These are phyloP conservation scores for Tylopilus orsonianus DNA, from an alignment of 1,284 basidiomycete genomes.

Conservation along the genomic window DNA sequence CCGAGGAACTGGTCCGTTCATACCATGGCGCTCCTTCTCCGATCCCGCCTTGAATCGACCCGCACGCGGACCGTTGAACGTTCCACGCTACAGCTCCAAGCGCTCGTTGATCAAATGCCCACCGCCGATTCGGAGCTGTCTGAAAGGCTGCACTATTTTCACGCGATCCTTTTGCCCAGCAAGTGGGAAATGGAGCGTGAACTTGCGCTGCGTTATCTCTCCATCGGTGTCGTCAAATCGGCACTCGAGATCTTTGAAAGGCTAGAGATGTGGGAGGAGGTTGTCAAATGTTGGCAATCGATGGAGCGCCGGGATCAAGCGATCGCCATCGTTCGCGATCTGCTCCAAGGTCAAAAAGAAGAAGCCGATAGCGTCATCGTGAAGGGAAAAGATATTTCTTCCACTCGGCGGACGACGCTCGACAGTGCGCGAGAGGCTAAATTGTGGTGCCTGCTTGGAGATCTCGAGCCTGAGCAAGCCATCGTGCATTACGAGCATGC, in stretches of 20 bases:
- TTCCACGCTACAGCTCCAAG: slow-evolving; percentile 85
- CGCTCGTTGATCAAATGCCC: slow-evolving; percentile 93
- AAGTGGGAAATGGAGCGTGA: slow-evolving; percentile 92
- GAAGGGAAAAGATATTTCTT: slow-evolving; percentile 52
- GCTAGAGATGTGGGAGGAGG: slow-evolving; percentile 97
- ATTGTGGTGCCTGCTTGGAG: slow-evolving; percentile 94
- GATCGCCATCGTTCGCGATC: slow-evolving; percentile 75
- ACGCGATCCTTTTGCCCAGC: slow-evolving; percentile 78
- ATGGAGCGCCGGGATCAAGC: slow-evolving; percentile 80
- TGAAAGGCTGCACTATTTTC: slow-evolving; percentile 79
- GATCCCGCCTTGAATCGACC: slow-evolving; percentile 83
- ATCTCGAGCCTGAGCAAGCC: slow-evolving; percentile 76
- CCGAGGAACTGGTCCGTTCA: slow-evolving; percentile 93
- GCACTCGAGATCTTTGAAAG: slow-evolving; percentile 91
- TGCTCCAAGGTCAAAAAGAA: slow-evolving; percentile 79
- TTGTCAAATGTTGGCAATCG: slow-evolving; percentile 79
- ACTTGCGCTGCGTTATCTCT: slow-evolving; percentile 78
- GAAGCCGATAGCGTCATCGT: slow-evolving; percentile 77
- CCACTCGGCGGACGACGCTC: slow-evolving; percentile 46
- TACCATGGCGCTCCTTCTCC: slow-evolving; percentile 89
- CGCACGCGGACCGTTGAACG: slow-evolving; percentile 91
- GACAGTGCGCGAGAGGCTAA: slow-evolving; percentile 83
- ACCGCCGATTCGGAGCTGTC: slow-evolving; percentile 69
- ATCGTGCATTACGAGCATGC: slow-evolving; percentile 78
- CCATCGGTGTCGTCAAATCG: slow-evolving; percentile 82